Base-by-base conservation (phyloP, 495 filamentous ascomycete species). In the Talaromyces borbonicus region DNA sequence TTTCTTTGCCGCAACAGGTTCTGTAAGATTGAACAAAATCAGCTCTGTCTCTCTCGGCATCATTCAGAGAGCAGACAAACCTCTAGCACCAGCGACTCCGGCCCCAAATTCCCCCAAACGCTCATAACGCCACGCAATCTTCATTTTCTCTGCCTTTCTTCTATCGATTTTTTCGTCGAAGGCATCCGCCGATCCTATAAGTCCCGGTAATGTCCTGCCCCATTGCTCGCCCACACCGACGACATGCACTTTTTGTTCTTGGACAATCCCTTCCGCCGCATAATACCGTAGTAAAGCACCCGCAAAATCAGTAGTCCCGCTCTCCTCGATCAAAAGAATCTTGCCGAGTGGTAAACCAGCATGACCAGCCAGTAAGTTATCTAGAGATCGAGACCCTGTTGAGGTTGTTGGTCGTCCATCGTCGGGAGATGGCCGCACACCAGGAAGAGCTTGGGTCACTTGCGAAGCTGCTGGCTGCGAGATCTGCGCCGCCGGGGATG, bases 51-150 rank as follows among this genome's bases (percentile, higher is more conserved):
- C n/a, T n/a, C n/a, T n/a, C n/a, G n/a, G n/a, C n/a, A n/a, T n/a
- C n/a, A n/a, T 32, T 36, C 20, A 31, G 14, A 22, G 30, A 7
- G 16, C n/a, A 51, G 41, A 47, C 62, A 59, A 57, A 74, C 69
- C 80, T 74, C 74, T 74, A 52, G 72, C 68, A 36, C 69, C 70
- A 31, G 72, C 70, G 44, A 68, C 53, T 16, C 69, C 66, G 22
- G 66, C 58, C 20, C 78, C 66, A 66, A 78, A 73, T 45, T 84
- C 79, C 18, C 87, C 84, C 50, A 96, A 60, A 15, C 81, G 77
- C 60, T 96, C 90, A 66, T 98, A 98, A 61, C 92, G 70, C 92
- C 92, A 98, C 8, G 92, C 92, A 62, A 98, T 98, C 68, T 95
- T 96, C 92, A 98, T 98, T 61, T 79, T 83, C 46, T 93, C 87